A percentile compares a stretch with the other conserved stretches of the same genome.
Evolutionary conservation across 148 eudicot genomes (phyloP).

Genomic region (Dysphania ambrosioides): DNA sequence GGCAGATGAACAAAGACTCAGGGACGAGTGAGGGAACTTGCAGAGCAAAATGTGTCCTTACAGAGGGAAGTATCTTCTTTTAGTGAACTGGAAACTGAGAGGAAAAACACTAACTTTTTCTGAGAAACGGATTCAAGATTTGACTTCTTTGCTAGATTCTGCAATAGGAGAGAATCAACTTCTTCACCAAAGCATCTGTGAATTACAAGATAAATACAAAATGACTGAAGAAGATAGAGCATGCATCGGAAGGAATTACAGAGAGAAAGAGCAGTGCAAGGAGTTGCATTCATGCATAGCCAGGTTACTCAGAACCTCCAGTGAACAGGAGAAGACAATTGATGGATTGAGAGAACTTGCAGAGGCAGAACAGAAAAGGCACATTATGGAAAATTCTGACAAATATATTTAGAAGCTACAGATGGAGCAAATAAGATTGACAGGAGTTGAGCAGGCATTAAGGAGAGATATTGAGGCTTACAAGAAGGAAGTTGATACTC

Average conservation of each 20-base stretch:
- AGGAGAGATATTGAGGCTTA: slow-evolving; percentile 74
- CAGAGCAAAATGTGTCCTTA: slow-evolving; percentile 87
- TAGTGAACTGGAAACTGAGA: slow-evolving; percentile 52
- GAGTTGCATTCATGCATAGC: slow-evolving; percentile 60
- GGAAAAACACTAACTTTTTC: slow-evolving; percentile 35
- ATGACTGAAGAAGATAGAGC: slow-evolving; percentile 58
- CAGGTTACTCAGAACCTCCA: slow-evolving; percentile 60
- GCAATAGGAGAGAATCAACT: slow-evolving; percentile 50
- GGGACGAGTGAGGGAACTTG: slow-evolving; percentile 85
- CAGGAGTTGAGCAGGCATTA: slow-evolving; percentile 68
- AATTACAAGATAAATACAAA: slow-evolving; percentile 53
- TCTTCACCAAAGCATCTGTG: slow-evolving; percentile 43
- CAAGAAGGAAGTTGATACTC: slow-evolving; percentile 62
- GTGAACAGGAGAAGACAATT: slow-evolving; percentile 81
- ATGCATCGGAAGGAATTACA: slow-evolving; percentile 45
- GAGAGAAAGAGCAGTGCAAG: slow-evolving; percentile 79
- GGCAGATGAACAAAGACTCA: slow-evolving; percentile 82
- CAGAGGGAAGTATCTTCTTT: slow-evolving; percentile 84
- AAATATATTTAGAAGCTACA: slow-evolving; percentile 60
- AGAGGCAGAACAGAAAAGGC: slow-evolving; percentile 49
- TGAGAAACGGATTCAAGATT: slow-evolving; percentile 53
- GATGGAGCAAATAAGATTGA: slow-evolving; percentile 71
- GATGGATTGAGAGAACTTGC: slow-evolving; percentile 63
- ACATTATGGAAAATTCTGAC: slow-evolving; percentile 41
- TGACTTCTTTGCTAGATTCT: slow-evolving; percentile 52